Conservation (phyloP, 495 filamentous ascomycete genomes). For the Saxophila tyrrhenica region DNA sequence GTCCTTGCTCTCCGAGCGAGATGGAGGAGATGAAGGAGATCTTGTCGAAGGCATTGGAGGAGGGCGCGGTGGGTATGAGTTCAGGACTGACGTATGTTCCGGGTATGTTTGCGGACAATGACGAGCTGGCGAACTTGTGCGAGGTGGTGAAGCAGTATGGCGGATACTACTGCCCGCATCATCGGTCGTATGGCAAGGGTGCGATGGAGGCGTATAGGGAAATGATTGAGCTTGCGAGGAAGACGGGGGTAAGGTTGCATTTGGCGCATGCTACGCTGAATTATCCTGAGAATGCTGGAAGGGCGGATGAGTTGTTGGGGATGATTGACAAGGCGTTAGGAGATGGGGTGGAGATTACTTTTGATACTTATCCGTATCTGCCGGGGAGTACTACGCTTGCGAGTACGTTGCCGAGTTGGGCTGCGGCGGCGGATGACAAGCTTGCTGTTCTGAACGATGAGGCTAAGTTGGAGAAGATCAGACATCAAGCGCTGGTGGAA, state of each 20-base stretch:
- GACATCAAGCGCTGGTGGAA: constrained; percentile 1
- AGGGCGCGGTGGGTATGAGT: constrained; percentile 13
- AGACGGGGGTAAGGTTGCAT: constrained; percentile 11
- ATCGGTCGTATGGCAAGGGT: constrained; percentile 11
- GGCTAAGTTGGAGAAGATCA: constrained; percentile 3
- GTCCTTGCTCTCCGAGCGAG: constrained; percentile 1
- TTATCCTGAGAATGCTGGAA: constrained; percentile 8
- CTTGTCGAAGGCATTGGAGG: constrained; percentile 1
- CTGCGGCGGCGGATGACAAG: constrained; percentile 1
- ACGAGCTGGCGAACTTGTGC: constrained; percentile 6
- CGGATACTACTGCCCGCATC: constrained; percentile 14
- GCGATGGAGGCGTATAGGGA: constrained; percentile 12
- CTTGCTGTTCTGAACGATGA: constrained; percentile 4
- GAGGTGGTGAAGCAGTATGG: constrained; percentile 9
- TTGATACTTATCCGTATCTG: constrained; percentile 14
- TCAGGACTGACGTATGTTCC: constrained; percentile 13
- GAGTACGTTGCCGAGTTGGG: constrained; percentile 7
- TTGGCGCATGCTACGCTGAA: constrained; percentile 14
- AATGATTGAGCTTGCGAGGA: constrained; percentile 10
- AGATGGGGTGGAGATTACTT: constrained; percentile 6
- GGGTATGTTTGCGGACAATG: constrained; percentile 3
- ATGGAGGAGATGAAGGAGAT: constrained; percentile 6
- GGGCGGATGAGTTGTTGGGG: constrained; percentile 10
- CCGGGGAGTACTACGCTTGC: constrained; percentile 9
- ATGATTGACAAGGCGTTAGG: constrained; percentile 11